Conservation (phyloP, 2,329 filamentous ascomycete genomes). For the Penicillium italicum region DNA sequence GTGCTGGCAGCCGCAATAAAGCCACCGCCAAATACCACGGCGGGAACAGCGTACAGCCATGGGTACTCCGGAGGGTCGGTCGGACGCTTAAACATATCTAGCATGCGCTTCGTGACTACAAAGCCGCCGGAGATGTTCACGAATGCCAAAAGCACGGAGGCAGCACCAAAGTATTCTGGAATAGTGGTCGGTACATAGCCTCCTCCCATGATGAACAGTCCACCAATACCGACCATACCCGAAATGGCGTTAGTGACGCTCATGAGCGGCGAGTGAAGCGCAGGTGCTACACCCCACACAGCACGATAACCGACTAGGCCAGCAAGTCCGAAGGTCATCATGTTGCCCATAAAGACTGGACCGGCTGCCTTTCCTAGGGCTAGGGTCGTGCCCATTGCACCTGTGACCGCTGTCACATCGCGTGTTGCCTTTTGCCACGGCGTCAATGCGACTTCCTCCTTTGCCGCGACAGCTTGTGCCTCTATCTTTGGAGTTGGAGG, state of each 20-base stretch:
- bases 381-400: slow-evolving; percentile 71
- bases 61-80: slow-evolving; percentile 86
- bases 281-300: slow-evolving; percentile 80
- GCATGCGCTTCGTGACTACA: slow-evolving; percentile 87
- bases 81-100: slow-evolving; percentile 84
- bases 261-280: slow-evolving; percentile 85
- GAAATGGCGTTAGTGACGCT: slow-evolving; percentile 91
- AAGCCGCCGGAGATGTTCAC: slow-evolving; percentile 88
- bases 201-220: slow-evolving; percentile 83
- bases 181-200: slow-evolving; percentile 73
- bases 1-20: slow-evolving; percentile 76
- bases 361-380: slow-evolving; percentile 76
- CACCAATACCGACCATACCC: slow-evolving; percentile 84
- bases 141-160: slow-evolving; percentile 79
- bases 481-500: slow-evolving; percentile 53
- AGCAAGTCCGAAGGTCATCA: slow-evolving; percentile 78
- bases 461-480: slow-evolving; percentile 45
- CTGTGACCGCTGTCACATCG: slow-evolving; percentile 70
- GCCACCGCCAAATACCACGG: slow-evolving; percentile 71
- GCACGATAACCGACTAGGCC: slow-evolving; percentile 83
- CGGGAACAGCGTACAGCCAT: slow-evolving; percentile 80
- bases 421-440: slow-evolving; percentile 77
- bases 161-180: slow-evolving; percentile 72
- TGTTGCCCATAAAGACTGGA: slow-evolving; percentile 82
- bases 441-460: slow-evolving; percentile 64